These are phyloP conservation scores for Fraxinus floribunda DNA, from an alignment of 305 asterid genomes.

Conservation along the genomic window DNA sequence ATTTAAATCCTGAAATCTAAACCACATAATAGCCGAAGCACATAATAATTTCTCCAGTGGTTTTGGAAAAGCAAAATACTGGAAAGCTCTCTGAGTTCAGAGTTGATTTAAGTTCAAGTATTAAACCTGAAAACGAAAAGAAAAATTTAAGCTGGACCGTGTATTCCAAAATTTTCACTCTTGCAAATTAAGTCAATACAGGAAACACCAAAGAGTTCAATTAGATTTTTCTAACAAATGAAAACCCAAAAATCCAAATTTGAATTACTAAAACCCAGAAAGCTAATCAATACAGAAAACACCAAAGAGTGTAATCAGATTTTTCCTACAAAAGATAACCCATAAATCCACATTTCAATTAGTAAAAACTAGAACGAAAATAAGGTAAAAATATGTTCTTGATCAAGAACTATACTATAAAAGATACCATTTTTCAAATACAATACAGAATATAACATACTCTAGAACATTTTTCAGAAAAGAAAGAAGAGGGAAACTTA, in stretches of 20 bases:
- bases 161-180: not conserved
- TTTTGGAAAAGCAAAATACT: not conserved
- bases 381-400: not conserved
- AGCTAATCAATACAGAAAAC: not conserved
- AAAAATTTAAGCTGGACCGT: not conserved
- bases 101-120: conserved; percentile 14
- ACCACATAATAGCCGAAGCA: conserved; percentile 19
- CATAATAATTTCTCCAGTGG: not conserved
- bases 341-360: not conserved
- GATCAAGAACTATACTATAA: not conserved
- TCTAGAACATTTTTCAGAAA: not conserved
- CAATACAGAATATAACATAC: not conserved
- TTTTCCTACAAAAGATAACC: not conserved
- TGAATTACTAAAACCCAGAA: not conserved
- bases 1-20: conserved; percentile 32
- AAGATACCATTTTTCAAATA: not conserved
- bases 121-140: not conserved
- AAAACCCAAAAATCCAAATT: not conserved
- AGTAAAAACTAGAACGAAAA: not conserved
- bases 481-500: not conserved
- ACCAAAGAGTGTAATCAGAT: not conserved
- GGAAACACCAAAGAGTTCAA: not conserved
- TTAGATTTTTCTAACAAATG: not conserved
- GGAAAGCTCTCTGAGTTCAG: conserved; percentile 15
- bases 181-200: not conserved